Conservation (phyloP, 2,329 filamentous ascomycete genomes). For the Didymella glomerata region DNA sequence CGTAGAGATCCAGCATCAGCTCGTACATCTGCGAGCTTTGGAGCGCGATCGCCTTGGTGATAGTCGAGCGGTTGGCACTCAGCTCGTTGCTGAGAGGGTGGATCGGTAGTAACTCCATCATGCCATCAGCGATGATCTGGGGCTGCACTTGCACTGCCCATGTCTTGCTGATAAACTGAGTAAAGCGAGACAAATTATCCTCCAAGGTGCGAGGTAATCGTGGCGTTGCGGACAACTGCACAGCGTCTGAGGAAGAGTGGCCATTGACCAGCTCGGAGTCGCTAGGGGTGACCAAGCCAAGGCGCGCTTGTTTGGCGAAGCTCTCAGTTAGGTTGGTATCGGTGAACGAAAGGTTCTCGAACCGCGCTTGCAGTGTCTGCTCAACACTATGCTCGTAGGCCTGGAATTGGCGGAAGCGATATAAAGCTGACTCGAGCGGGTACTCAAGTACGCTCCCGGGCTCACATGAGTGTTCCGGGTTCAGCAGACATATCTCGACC, state of each 20-base stretch:
- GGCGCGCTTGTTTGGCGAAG: constrained; percentile 41
- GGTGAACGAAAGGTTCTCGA: constrained; percentile 49
- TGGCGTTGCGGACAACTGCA: constrained; percentile 2
- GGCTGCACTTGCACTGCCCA: constrained; percentile 28
- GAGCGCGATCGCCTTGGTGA: constrained; percentile 13
- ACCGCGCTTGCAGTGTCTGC: constrained; percentile 30
- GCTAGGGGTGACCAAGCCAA: constrained; percentile 26
- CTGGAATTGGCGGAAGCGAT: constrained; percentile 49
- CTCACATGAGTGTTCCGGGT: constrained; percentile 21
- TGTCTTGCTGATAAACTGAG: constrained; percentile 45
- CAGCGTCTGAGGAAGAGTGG: background rate
- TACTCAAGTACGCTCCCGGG: constrained; percentile 31
- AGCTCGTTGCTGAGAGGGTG: constrained; percentile 59
- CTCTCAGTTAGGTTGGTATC: constrained; percentile 42
- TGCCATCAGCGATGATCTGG: constrained; percentile 11
- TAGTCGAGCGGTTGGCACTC: constrained; percentile 41
- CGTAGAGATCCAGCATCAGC: constrained; percentile 38
- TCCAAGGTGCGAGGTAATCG: background rate
- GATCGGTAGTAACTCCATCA: constrained; percentile 46
- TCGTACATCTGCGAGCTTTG: constrained; percentile 43
- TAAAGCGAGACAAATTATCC: constrained; percentile 27
- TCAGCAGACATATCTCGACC: constrained; percentile 79
- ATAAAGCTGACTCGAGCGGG: constrained; percentile 50
- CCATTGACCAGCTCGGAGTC: constrained; percentile 9
- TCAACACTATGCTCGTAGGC: constrained; percentile 17